phyloP scores from a whole-genome alignment of 805 yeast species.

The Zygosaccharomyces gambellarensis region DNA sequence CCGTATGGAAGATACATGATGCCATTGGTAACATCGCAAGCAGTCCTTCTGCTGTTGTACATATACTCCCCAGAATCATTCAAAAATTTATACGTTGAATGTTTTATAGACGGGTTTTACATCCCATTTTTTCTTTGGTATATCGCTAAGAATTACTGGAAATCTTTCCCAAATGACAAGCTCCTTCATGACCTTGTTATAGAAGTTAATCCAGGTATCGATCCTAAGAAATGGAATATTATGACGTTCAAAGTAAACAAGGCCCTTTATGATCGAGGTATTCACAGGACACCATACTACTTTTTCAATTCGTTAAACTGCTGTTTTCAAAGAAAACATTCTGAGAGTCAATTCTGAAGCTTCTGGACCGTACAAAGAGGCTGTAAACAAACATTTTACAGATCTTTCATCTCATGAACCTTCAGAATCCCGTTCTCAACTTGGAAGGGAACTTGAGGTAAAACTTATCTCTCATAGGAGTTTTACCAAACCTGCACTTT shows the following conservation, averaged over 20 bases:
- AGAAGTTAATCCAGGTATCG: not conserved
- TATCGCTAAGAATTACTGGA: not conserved
- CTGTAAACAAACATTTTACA: not conserved
- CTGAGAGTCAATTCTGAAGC: not conserved
- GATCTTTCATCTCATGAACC: not conserved
- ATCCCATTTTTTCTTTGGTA: not conserved
- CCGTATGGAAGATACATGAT: not conserved
- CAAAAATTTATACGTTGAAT: no score
- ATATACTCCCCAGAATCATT: not conserved
- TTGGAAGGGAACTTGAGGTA: not conserved
- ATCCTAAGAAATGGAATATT: not conserved
- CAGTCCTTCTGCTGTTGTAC: not conserved
- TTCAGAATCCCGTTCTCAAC: not conserved
- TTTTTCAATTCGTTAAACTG: not conserved
- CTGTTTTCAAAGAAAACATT: not conserved
- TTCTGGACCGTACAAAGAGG: not conserved
- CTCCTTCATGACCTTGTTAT: not conserved
- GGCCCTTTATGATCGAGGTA: not conserved
- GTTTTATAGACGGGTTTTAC: not conserved
- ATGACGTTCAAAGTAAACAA: not conserved
- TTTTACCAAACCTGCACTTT: not conserved
- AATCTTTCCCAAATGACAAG: not conserved
- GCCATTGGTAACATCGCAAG: not conserved
- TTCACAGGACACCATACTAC: slow-evolving; percentile 1
- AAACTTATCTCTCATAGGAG: not conserved